Evolutionary conservation across 495 filamentous ascomycete species (phyloP).

Genomic region (Staphylotrichum tortipilum): DNA sequence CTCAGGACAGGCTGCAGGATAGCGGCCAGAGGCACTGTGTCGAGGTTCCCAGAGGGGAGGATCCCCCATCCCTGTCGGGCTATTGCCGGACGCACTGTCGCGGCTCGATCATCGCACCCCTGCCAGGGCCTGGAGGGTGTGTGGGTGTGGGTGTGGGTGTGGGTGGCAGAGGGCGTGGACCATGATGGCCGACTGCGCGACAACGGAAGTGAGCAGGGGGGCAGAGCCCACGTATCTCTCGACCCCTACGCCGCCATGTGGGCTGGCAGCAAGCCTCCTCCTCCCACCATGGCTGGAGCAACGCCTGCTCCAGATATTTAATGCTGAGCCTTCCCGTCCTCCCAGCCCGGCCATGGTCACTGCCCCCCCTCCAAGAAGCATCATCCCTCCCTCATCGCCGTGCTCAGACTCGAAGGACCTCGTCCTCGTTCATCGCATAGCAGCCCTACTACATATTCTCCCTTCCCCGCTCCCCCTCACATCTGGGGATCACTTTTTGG

Average conservation of each 20-base stretch:
- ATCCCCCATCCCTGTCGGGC: background rate
- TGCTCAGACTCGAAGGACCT: background rate
- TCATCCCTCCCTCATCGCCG: background rate
- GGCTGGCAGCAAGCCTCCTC: slow-evolving; percentile 5
- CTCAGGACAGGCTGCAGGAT: slow-evolving; percentile 16
- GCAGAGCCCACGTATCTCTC: background rate
- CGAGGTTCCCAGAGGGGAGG: background rate
- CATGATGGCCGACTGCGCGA: no score
- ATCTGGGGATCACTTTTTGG: slow-evolving; percentile 2
- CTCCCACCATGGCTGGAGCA: slow-evolving; percentile 1
- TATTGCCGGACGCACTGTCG: background rate
- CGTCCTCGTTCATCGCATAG: background rate
- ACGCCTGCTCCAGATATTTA: slow-evolving; percentile 10
- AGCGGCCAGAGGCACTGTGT: slow-evolving; percentile 1
- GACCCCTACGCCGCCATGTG: slow-evolving; percentile 12
- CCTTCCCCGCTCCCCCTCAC: background rate
- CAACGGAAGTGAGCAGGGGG: no score
- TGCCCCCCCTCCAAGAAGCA: background rate
- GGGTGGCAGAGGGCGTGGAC: no score
- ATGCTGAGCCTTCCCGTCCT: slow-evolving; percentile 6
- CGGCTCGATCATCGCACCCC: slow-evolving; percentile 1
- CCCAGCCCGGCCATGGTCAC: background rate
- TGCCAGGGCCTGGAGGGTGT: background rate
- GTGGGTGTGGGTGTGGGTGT: background rate
- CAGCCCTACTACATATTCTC: background rate